phyloP scores from a whole-genome alignment of 495 filamentous ascomycete genomes.

The Polyplosphaeria fusca region DNA sequence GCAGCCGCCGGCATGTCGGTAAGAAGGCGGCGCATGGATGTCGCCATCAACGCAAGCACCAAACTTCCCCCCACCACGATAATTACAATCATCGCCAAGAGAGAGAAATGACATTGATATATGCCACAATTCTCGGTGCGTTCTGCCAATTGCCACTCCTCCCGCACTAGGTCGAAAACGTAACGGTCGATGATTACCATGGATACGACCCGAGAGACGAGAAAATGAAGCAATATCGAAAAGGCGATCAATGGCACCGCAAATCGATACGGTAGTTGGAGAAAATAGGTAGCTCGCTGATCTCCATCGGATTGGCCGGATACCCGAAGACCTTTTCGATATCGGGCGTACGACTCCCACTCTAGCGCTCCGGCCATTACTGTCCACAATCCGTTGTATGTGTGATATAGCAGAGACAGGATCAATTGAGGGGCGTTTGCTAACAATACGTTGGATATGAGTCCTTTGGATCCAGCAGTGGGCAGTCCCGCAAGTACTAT shows the following conservation, averaged over 20 bases:
- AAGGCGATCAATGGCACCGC: conserved; percentile 8
- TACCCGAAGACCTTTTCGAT: conserved; percentile 17
- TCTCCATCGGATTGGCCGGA: neutral
- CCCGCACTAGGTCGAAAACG: too few species aligned
- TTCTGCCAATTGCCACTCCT: too few species aligned
- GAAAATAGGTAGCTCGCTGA: conserved; percentile 17
- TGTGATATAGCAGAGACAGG: conserved; percentile 11
- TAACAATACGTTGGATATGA: neutral
- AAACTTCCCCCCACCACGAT: too few species aligned
- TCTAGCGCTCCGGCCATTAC: neutral
- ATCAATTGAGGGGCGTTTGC: conserved; percentile 8
- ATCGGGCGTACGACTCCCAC: neutral
- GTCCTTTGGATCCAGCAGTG: neutral
- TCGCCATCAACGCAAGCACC: neutral
- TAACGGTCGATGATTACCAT: neutral
- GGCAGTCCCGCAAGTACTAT: too few species aligned
- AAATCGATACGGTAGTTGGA: conserved; percentile 16
- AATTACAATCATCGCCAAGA: too few species aligned
- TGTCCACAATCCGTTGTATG: conserved; percentile 13
- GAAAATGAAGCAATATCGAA: neutral
- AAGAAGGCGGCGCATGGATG: neutral
- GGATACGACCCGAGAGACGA: neutral
- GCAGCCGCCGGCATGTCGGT: neutral
- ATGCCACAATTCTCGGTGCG: too few species aligned
- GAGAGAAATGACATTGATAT: too few species aligned